phyloP scores from a whole-genome alignment of 805 yeast genomes.

The Candida nanaspora region DNA sequence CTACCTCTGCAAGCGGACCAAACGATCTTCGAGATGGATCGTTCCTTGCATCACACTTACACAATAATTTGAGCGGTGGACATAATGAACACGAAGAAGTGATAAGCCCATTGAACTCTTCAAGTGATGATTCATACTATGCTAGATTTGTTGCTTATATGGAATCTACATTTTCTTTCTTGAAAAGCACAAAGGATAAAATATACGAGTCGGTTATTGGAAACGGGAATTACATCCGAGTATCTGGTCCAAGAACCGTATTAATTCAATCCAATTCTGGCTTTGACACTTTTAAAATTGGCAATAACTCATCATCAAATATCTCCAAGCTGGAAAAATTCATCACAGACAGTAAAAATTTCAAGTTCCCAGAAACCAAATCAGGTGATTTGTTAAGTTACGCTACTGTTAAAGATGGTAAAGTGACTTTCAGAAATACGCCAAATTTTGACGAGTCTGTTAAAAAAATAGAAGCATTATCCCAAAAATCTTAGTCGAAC shows the following conservation, averaged over 20 bases:
- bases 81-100: slow-evolving; percentile 3
- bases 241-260: slow-evolving; percentile 49
- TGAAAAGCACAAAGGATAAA: not conserved
- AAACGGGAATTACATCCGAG: slow-evolving; percentile 38
- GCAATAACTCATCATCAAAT: not conserved
- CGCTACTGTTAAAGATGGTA: slow-evolving; percentile 36
- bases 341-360: slow-evolving; percentile 12
- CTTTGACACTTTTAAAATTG: slow-evolving; percentile 14
- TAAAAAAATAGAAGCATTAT: slow-evolving; percentile 18
- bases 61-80: not conserved
- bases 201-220: slow-evolving; percentile 19
- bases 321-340: slow-evolving; percentile 15
- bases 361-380: slow-evolving; percentile 11
- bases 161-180: not conserved
- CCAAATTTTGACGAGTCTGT: slow-evolving; percentile 33
- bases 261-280: slow-evolving; percentile 39
- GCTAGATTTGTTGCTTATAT: not conserved
- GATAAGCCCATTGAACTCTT: slow-evolving; percentile 8
- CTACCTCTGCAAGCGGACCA: slow-evolving; percentile 42
- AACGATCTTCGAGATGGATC: slow-evolving; percentile 28
- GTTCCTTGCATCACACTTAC: slow-evolving; percentile 5
- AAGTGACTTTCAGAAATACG: slow-evolving; percentile 37
- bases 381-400: slow-evolving; percentile 41
- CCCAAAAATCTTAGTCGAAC: not conserved
- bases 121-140: slow-evolving; percentile 2